Evolutionary conservation across 805 yeast genomes (phyloP), one percentile per base, ranked within the genome.

Genomic region (Yarrowia sp.): DNA sequence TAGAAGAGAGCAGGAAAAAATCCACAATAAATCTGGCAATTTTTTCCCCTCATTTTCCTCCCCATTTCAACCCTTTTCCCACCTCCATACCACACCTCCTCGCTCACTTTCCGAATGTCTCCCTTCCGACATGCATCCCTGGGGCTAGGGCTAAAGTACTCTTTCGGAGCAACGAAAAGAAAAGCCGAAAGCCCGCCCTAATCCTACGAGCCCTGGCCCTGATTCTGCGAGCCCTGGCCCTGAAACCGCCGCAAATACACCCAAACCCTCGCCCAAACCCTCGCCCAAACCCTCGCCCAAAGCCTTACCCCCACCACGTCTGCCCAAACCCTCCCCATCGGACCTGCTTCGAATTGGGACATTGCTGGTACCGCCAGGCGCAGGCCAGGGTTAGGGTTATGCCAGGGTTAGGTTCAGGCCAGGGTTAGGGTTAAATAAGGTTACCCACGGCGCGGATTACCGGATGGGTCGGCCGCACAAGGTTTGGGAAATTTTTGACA

Each of bases 301-400:
- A n/a, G n/a, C n/a, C n/a, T n/a, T n/a, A n/a, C n/a, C n/a, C n/a
- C n/a, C n/a, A n/a, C n/a, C n/a, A n/a, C n/a, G n/a, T n/a, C n/a
- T n/a, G n/a, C n/a, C n/a, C n/a, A n/a, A n/a, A n/a, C n/a, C n/a
- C 38, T 10, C 58, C 58, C 38, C 58, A 52, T 52, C 58, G 58
- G 58, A 52, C 58, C 58, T 52, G 58, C 58, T 38, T 52, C 19
- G 30, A 19, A 52, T 52, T 52, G 58, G 58, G 58, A 52, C 43
- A 38, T 36, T 52, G 58, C 58, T 52, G 30, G 30, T 24, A 24
- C 7, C 30, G 30, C 30, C 7, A 24, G 30, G n/a, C n/a, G n/a
- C n/a, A n/a, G n/a, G n/a, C n/a, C 30, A 24, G 30, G 30, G 30
- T 24, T 5, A 4, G 30, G 30, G 30, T n/a, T 4, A 24, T 4